Percentiles rank a stretch among this genome's conserved stretches.
Evolutionary conservation across 139 green algal species (phyloP).

Genomic region (Chlamydomonas schloesseri): DNA sequence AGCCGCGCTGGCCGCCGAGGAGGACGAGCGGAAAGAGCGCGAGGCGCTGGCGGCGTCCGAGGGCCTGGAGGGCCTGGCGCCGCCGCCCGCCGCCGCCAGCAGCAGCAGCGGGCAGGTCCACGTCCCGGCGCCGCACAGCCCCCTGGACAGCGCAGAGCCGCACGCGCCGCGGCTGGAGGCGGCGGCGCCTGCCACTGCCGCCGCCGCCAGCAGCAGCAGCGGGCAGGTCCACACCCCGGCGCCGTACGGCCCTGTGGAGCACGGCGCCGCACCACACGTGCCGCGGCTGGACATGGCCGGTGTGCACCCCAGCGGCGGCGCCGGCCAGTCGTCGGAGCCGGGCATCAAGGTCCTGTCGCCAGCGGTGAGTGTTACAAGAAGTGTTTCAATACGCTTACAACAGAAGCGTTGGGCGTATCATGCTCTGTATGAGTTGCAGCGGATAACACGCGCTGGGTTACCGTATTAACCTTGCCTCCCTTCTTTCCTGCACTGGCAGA

Average conservation of each 20-base stretch:
- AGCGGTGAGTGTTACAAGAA: neutral
- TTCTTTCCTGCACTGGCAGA: neutral
- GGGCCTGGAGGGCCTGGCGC: neutral
- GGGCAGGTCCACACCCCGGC: neutral
- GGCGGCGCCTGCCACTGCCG: slow-evolving; percentile 11
- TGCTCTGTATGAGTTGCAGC: too few relatives aligned
- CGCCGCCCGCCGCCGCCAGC: neutral
- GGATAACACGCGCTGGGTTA: too few relatives aligned
- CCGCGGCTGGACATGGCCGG: too few relatives aligned
- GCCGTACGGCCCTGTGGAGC: neutral
- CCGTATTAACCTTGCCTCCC: neutral
- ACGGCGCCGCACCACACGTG: neutral
- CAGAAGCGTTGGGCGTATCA: too few relatives aligned
- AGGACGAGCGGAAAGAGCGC: neutral
- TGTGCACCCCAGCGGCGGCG: neutral
- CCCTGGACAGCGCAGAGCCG: neutral
- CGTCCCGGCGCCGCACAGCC: neutral
- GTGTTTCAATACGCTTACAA: too few relatives aligned
- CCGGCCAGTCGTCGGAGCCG: neutral
- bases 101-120: neutral
- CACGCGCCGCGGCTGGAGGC: too few relatives aligned
- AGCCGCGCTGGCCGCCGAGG: slow-evolving; percentile 21
- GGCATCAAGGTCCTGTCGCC: slow-evolving; percentile 31
- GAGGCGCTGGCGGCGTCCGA: slow-evolving; percentile 32
- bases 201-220: neutral